Conservation (phyloP, 345 rosid genomes). For the Ricinus communis region DNA sequence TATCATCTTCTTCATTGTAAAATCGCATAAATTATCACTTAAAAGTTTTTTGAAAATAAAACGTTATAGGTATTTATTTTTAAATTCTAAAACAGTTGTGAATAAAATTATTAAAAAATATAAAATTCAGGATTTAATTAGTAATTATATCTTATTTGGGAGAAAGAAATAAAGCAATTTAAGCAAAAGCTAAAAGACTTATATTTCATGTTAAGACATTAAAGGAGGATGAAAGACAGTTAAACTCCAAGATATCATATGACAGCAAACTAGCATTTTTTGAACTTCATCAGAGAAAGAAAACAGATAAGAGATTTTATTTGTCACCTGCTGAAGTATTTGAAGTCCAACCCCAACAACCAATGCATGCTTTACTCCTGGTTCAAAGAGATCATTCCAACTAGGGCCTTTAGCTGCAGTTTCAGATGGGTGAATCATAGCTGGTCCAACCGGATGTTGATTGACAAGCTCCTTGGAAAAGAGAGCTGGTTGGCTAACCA, state of each 20-base stretch:
- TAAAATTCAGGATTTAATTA: no score
- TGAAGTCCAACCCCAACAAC: slow-evolving; percentile 89
- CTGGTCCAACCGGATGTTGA: slow-evolving; percentile 72
- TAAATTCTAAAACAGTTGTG: no score
- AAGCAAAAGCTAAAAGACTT: neutral
- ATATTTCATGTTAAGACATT: neutral
- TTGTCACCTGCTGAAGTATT: slow-evolving; percentile 91
- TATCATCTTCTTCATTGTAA: no score
- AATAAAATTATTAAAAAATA: no score
- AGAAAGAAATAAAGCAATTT: no score
- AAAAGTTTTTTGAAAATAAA: no score
- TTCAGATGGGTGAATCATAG: slow-evolving; percentile 88
- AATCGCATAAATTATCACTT: no score
- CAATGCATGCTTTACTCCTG: slow-evolving; percentile 92
- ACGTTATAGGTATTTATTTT: no score
- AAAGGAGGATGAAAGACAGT: neutral
- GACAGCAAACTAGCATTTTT: neutral
- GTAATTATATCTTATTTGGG: neutral
- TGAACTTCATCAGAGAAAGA: neutral
- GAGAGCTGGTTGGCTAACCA: slow-evolving; percentile 91
- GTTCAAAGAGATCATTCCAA: slow-evolving; percentile 86
- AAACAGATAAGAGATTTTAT: neutral
- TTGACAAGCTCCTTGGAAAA: slow-evolving; percentile 63
- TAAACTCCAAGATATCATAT: neutral
- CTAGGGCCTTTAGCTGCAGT: slow-evolving; percentile 47